Conservation (phyloP, 1,284 basidiomycete genomes). For the Trametes versicolor region DNA sequence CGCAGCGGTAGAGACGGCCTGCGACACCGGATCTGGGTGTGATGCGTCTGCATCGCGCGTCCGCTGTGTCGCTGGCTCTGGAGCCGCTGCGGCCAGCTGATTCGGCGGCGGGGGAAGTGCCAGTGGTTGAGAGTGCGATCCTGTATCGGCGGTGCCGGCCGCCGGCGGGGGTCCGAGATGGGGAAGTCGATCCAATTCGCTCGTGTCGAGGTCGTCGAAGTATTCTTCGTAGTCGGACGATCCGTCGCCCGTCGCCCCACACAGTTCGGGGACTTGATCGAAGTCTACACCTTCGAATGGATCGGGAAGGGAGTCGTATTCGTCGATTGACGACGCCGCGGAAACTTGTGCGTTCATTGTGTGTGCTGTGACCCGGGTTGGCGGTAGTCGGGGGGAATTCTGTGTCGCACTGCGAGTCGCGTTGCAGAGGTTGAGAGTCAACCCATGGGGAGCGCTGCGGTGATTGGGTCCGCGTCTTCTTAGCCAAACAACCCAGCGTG, state of each 20-base stretch:
- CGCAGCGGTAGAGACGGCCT: background rate
- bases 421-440: background rate
- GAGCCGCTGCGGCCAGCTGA: background rate
- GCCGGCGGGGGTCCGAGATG: constrained; percentile 25
- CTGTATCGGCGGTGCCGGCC: background rate
- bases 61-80: background rate
- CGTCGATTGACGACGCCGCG: constrained; percentile 11
- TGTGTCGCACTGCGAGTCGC: background rate
- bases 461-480: background rate
- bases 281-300: constrained; percentile 33
- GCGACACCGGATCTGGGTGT: background rate
- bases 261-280: constrained; percentile 15
- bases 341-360: background rate
- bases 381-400: no score
- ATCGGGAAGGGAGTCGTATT: constrained; percentile 31
- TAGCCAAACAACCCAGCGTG: background rate
- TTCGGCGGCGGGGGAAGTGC: background rate
- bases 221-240: constrained; percentile 27
- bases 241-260: background rate
- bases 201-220: constrained; percentile 33
- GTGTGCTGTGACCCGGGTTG: no score
- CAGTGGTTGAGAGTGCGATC: background rate
- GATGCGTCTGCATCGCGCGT: background rate
- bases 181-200: constrained; percentile 30
- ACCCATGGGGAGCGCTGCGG: background rate